Evolutionary conservation across 306 rosid species (phyloP).

Genomic region (Ammopiptanthus mongolicus): DNA sequence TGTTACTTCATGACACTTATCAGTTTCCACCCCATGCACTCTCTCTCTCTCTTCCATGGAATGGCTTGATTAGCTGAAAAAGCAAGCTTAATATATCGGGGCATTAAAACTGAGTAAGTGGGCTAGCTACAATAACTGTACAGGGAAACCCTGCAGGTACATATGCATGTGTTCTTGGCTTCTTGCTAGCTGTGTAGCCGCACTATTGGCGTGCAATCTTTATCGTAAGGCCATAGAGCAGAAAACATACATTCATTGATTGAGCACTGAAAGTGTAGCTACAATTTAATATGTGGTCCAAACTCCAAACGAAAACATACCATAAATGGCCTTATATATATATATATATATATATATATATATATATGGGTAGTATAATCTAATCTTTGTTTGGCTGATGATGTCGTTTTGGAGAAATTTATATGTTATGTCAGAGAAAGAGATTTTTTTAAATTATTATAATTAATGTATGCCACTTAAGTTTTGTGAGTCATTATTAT

Average conservation of each 20-base stretch:
- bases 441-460: too few relatives aligned
- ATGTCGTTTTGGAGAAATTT: background rate
- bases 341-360: too few relatives aligned
- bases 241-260: conserved; percentile 14
- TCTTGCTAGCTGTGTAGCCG: conserved; percentile 14
- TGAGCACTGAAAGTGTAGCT: conserved; percentile 4
- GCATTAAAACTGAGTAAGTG: conserved; percentile 11
- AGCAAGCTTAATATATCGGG: background rate
- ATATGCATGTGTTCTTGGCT: conserved; percentile 10
- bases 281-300: conserved; percentile 17
- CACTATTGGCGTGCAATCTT: conserved; percentile 21
- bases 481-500: too few relatives aligned
- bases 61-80: background rate
- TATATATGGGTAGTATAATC: too few relatives aligned
- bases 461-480: background rate
- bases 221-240: conserved; percentile 11
- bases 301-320: background rate
- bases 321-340: background rate
- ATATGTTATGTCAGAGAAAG: background rate
- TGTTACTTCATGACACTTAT: background rate
- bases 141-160: background rate
- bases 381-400: background rate
- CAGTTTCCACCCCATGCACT: background rate
- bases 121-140: conserved; percentile 19
- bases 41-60: background rate